Percentiles rank a stretch among this genome's conserved stretches.
Evolutionary conservation across 2,329 filamentous ascomycete genomes (phyloP).

Genomic region (Stagonosporopsis chrysanthemi): DNA sequence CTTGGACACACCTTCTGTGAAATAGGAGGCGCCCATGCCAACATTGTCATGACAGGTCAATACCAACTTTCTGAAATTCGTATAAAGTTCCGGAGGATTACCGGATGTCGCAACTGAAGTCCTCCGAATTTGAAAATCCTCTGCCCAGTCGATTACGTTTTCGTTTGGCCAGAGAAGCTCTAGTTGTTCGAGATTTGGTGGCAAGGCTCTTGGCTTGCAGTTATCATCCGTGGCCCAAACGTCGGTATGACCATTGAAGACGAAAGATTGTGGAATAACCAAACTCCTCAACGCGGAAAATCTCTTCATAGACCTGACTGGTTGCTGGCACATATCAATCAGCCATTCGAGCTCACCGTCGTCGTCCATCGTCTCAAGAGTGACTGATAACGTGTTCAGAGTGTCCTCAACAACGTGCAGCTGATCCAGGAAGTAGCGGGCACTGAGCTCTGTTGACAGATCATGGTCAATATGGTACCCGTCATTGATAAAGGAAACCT

Average conservation of each 20-base stretch:
- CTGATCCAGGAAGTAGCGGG: constrained; percentile 28
- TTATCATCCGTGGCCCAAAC: not conserved
- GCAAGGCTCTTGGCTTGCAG: constrained; percentile 19
- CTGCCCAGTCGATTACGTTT: constrained; percentile 18
- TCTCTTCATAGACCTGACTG: constrained; percentile 15
- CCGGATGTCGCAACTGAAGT: not conserved
- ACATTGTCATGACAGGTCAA: constrained; percentile 27
- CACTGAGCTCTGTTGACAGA: constrained; percentile 18
- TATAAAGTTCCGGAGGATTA: too few relatives aligned
- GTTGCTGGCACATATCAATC: constrained; percentile 18
- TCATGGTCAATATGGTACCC: constrained; percentile 26
- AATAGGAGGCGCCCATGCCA: constrained; percentile 10
- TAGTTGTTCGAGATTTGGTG: constrained; percentile 24
- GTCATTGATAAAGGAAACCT: constrained; percentile 27
- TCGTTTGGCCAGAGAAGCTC: constrained; percentile 26
- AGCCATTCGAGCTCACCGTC: constrained; percentile 25
- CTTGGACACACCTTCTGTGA: constrained; percentile 9
- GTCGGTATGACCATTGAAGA: constrained; percentile 7
- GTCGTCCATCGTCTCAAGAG: constrained; percentile 22
- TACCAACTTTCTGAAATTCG: constrained; percentile 14
- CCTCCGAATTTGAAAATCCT: not conserved
- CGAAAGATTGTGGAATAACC: constrained; percentile 26
- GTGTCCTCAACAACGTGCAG: constrained; percentile 17
- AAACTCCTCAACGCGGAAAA: constrained; percentile 23
- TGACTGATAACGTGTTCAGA: constrained; percentile 23